These are phyloP conservation scores for Pyracantha coccinea DNA, from an alignment of 331 rosid species.

Conservation along the genomic window DNA sequence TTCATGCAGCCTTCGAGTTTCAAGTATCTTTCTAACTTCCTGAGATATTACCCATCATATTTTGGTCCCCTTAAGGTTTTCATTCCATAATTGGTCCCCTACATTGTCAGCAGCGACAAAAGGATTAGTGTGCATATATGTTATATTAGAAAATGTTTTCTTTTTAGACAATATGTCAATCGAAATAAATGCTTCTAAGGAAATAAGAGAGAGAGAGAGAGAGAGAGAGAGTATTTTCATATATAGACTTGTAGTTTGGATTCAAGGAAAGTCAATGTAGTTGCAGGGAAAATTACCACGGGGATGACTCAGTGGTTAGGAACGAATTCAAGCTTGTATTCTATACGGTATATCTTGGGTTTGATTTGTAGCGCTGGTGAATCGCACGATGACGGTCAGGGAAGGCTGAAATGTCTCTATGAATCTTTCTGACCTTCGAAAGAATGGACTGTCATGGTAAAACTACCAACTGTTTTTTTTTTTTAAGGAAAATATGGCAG, in stretches of 20 bases:
- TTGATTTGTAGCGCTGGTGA: no score
- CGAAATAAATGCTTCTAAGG: no score
- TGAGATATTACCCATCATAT: constrained; percentile 9
- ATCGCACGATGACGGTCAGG: no score
- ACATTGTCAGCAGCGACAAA: background rate
- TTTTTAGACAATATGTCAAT: no score
- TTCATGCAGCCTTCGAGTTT: constrained; percentile 13
- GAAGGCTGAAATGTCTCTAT: accelerated
- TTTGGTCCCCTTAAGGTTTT: background rate
- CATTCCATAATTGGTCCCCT: background rate
- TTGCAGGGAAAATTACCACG: background rate
- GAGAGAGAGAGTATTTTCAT: background rate
- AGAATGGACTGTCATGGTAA: accelerated
- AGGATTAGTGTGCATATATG: no score
- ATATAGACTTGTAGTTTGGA: background rate
- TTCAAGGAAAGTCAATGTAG: constrained; percentile 12
- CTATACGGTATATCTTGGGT: no score
- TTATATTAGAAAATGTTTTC: no score
- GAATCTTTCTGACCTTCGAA: accelerated
- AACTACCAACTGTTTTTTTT: no score
- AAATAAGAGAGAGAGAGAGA: no score
- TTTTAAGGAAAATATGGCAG: constrained; percentile 6
- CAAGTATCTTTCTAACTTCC: background rate
- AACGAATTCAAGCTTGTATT: no score
- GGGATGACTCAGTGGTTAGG: no score